A percentile compares a stretch with the other conserved stretches of the same genome.
phyloP scores from a whole-genome alignment of 306 rosid genomes.

The Adenanthera pavonina region DNA sequence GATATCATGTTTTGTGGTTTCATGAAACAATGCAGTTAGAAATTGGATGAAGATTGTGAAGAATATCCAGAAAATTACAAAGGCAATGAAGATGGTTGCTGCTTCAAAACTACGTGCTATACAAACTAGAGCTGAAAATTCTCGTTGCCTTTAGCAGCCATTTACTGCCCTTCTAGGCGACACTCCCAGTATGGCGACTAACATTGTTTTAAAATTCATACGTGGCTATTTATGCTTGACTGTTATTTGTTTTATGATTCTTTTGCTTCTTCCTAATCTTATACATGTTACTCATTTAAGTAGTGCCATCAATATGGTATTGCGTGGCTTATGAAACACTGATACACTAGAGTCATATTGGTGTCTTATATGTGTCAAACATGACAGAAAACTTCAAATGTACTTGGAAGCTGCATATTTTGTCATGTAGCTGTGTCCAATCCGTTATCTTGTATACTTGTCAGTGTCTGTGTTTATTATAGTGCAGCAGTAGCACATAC shows the following conservation, averaged over 20 bases:
- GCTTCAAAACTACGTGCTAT: constrained; percentile 93
- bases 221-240: no score
- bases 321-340: not conserved
- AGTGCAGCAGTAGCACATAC: not conserved
- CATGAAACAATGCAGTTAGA: constrained; percentile 60
- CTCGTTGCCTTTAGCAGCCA: constrained; percentile 97
- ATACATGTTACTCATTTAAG: constrained; percentile 37
- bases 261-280: no score
- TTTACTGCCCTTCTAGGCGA: constrained; percentile 95
- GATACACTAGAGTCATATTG: not conserved
- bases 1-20: constrained; percentile 19
- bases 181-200: constrained; percentile 7
- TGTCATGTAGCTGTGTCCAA: not conserved
- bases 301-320: constrained; percentile 42
- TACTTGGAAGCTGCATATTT: not conserved
- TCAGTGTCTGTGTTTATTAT: not conserved
- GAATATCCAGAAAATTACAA: constrained; percentile 94
- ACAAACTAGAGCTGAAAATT: constrained; percentile 84
- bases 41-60: constrained; percentile 98
- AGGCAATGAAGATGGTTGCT: constrained; percentile 99
- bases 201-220: no score
- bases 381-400: not conserved
- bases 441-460: not conserved
- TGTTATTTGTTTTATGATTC: no score
- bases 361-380: not conserved